Evolutionary conservation across 192 early-diverging fungal genomes (phyloP), one percentile per base, ranked within the genome.

Genomic region (Linderina pennispora): DNA sequence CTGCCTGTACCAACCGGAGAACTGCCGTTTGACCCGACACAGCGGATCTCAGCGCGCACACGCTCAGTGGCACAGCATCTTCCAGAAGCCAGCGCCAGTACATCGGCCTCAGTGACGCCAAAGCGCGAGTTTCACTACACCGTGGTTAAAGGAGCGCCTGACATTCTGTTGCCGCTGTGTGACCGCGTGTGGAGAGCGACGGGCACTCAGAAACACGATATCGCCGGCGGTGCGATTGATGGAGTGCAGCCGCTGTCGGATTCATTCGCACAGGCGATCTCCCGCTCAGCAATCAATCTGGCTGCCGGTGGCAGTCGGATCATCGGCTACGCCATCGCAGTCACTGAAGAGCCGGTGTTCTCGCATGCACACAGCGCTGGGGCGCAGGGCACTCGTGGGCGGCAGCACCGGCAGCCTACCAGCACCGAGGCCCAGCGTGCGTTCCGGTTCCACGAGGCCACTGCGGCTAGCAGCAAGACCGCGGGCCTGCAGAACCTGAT

Each of bases 271-370:
- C 56, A 50, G n/a, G 55, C 43, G 3, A 37, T 66, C 26, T 47
- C 56, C 16, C 63, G 56, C 13, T 50, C 43, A n/a, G 55, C 63
- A 2, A 58, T 52, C 4, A 46, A 59, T 23, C 48, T 66, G 4
- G 63, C 63, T 3, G 63, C 50, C 5, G 63, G 55, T 9, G 65
- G 65, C 11, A 69, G 50, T 19, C 53, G 65, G 11, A 41, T 69
- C 5, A 62, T 69, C 18, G 65, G 48, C 20, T 69, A 69, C 19
- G 65, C 59, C 8, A 43, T 69, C 3, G 58, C 65, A 8, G 57
- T 69, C 15, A 69, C 58, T 9, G 56, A 59, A 11, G 32, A 41
- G 48, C 63, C 63, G 11, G 48, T 66, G 7, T 66, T 48, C 31
- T 23, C 23, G n/a, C 36, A 42, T 8, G 7, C 42, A 2, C 6